Base-by-base conservation (phyloP, 2,329 filamentous ascomycete species). In the Trichoderma oligosporum region DNA sequence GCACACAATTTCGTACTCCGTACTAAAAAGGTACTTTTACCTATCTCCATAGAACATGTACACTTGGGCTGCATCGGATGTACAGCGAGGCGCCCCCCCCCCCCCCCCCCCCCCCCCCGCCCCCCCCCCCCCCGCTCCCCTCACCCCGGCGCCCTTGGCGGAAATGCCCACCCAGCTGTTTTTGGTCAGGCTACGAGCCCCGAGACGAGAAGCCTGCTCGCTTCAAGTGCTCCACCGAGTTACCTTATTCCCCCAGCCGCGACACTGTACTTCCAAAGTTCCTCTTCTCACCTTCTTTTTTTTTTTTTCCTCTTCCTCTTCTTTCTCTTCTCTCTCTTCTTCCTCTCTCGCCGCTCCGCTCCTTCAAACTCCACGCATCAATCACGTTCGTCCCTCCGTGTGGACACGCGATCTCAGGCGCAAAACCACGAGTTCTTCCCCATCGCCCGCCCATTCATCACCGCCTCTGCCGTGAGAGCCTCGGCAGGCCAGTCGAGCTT, bases 161-260 rank as follows among this genome's bases (percentile, higher is more conserved):
- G 29, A 42, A 36, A 31, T 16, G 36, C 52, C 25, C 41, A 20
- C 42, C 42, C 41, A 27, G 41, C 42, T 39, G 42, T 27, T 38
- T 48, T 18, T 56, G 53, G 51, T 35, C 49, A 44, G 38, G 38
- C 49, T 53, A 53, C 49, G 49, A 53, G 49, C 25, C 49, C 49
- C 39, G 49, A 53, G 51, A 46, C 51, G 41, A 44, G 38, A 35
- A 35, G 51, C 44, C 36, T 57, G 53, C 55, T 57, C 55, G 55
- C 55, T 57, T 57, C 55, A 41, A 44, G 45, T 51, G 55, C 55
- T 57, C 55, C 55, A 57, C 55, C 44, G 46, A 51, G 27, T 54
- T 56, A 56, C 53, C 53, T 56, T 46, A 56, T 56, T 54, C 55
- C 55, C 45, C 46, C 55, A 52, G 45, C 55, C 55, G 45, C 55